A percentile compares a stretch with the other conserved stretches of the same genome.
These are phyloP conservation scores for Vitis rupestris DNA, from an alignment of 164 flowering plant genomes.

Conservation along the genomic window DNA sequence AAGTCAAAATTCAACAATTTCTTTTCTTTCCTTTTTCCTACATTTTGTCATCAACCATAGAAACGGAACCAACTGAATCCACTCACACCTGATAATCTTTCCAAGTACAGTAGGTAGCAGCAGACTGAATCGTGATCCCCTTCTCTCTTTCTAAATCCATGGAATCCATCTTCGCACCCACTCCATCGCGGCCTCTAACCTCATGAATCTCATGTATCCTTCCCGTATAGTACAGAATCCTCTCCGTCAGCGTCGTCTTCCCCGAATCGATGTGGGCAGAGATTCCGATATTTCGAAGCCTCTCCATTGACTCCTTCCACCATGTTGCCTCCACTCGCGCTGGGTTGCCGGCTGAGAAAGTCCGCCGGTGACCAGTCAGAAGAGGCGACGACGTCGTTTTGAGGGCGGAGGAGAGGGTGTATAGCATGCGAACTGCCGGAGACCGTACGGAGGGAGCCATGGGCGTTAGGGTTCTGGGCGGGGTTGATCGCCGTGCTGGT, in stretches of 20 bases:
- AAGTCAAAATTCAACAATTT: too few relatives aligned
- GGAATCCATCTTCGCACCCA: constrained; percentile 99
- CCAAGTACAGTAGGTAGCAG: constrained; percentile 98
- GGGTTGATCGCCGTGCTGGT: background rate
- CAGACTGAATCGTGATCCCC: constrained; percentile 96
- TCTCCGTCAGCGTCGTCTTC: constrained; percentile 91
- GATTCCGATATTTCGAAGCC: constrained; percentile 88
- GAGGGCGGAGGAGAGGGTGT: constrained; percentile 30
- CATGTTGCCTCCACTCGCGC: constrained; percentile 63
- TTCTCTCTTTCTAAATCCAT: constrained; percentile 99
- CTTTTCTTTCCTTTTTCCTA: too few relatives aligned
- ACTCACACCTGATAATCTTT: constrained; percentile 71
- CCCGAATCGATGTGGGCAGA: constrained; percentile 98
- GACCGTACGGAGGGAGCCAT: constrained; percentile 51
- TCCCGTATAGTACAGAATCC: constrained; percentile 86
- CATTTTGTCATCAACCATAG: too few relatives aligned
- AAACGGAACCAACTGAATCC: background rate
- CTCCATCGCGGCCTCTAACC: constrained; percentile 92
- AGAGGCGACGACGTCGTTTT: constrained; percentile 14
- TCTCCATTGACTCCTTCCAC: constrained; percentile 85
- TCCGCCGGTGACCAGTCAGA: constrained; percentile 29
- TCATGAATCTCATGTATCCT: constrained; percentile 96
- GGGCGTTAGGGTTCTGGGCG: constrained; percentile 8
- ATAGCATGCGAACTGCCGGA: constrained; percentile 52
- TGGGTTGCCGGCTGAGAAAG: constrained; percentile 50